These are phyloP conservation scores for Clonostachys sp. DNA, from an alignment of 2,329 filamentous ascomycete species.

Conservation along the genomic window DNA sequence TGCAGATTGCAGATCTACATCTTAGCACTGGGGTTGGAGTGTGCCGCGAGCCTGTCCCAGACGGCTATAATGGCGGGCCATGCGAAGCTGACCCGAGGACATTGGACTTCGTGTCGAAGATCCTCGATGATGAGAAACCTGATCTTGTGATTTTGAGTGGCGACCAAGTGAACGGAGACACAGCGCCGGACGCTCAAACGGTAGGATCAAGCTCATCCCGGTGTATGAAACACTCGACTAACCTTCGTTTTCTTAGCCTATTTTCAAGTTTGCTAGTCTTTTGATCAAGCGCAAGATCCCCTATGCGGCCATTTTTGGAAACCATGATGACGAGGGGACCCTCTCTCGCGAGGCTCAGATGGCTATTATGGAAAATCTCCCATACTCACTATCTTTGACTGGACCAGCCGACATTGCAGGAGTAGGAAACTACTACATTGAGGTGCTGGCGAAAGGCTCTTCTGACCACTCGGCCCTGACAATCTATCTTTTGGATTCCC, in stretches of 20 bases:
- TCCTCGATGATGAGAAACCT: conserved; percentile 90
- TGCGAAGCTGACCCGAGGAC: conserved; percentile 93
- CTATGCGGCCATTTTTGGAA: conserved; percentile 92
- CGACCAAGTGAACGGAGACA: conserved; percentile 94
- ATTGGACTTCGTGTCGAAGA: conserved; percentile 76
- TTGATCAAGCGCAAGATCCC: conserved; percentile 86
- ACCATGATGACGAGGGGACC: conserved; percentile 91
- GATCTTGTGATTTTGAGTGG: conserved; percentile 89
- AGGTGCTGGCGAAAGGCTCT: conserved; percentile 75
- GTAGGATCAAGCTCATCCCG: conserved; percentile 34
- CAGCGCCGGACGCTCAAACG: conserved; percentile 84
- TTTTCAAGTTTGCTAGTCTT: conserved; percentile 87
- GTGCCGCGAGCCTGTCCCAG: conserved; percentile 83
- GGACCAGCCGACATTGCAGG: conserved; percentile 83
- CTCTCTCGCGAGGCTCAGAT: conserved; percentile 76
- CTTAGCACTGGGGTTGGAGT: conserved; percentile 82
- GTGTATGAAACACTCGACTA: not conserved
- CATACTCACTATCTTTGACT: conserved; percentile 81
- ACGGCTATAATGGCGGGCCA: conserved; percentile 63
- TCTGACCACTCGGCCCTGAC: conserved; percentile 87
- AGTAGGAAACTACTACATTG: conserved; percentile 91
- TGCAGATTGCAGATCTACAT: conserved; percentile 94
- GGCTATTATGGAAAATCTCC: conserved; percentile 78
- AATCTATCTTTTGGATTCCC: conserved; percentile 91
- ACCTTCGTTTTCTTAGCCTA: conserved; percentile 46